Conservation (phyloP, 2,329 filamentous ascomycete species). For the Neofusicoccum laricinum region DNA sequence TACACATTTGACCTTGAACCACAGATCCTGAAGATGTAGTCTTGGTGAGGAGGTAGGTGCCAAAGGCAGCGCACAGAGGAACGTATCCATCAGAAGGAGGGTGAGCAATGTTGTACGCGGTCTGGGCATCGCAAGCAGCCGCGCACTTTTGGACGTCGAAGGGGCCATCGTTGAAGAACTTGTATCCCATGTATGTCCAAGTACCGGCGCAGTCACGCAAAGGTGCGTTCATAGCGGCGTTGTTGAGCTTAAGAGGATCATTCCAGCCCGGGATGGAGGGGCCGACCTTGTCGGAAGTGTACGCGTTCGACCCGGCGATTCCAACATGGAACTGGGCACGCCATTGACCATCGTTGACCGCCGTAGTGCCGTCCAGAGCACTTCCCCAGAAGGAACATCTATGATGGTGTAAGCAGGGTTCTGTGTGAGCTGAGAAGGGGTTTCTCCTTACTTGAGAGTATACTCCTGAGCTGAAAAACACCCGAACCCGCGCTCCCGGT, state of each 20-base stretch:
- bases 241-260: conserved; percentile 18
- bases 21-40: conserved; percentile 17
- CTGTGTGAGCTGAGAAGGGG: too few species aligned
- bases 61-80: conserved; percentile 28
- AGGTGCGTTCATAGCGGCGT: conserved; percentile 30
- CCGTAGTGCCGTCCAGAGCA: conserved; percentile 23
- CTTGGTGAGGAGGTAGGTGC: conserved; percentile 31
- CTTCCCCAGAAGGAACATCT: conserved; percentile 23
- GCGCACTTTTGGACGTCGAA: conserved; percentile 31
- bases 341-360: conserved; percentile 27
- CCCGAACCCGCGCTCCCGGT: too few species aligned
- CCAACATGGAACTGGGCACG: conserved; percentile 21
- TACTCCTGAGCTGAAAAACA: too few species aligned
- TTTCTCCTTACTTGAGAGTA: too few species aligned
- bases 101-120: background rate
- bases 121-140: conserved; percentile 22
- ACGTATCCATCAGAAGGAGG: background rate
- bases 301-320: conserved; percentile 23
- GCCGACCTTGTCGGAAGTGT: conserved; percentile 2
- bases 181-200: conserved; percentile 27
- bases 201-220: background rate
- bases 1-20: conserved; percentile 22
- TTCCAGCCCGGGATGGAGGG: conserved; percentile 5
- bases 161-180: conserved; percentile 24
- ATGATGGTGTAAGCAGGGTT: too few species aligned